Conservation (phyloP, 805 yeast genomes). For the Kluyveromyces aestuarii region DNA sequence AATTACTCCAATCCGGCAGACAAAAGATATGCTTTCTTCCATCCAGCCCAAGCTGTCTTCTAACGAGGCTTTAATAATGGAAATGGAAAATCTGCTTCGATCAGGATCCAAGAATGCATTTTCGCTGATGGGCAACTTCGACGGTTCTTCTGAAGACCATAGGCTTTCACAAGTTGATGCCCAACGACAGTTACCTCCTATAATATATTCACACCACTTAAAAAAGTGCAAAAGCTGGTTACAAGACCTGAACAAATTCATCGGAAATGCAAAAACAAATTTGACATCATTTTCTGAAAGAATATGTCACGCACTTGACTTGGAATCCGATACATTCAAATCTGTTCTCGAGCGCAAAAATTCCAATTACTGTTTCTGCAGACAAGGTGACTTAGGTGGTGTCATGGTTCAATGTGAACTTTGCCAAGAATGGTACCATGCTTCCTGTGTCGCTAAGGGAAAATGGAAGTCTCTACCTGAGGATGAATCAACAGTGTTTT, state of each 20-base stretch:
- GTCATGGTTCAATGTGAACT: conserved; percentile 63
- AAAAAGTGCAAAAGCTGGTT: conserved; percentile 5
- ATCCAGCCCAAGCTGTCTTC: conserved; percentile 7
- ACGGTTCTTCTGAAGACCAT: conserved; percentile 24
- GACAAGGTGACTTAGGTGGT: conserved; percentile 45
- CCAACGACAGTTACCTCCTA: conserved; percentile 8
- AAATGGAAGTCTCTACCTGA: conserved; percentile 22
- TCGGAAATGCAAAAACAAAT: conserved; percentile 5
- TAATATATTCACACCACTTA: conserved; percentile 10
- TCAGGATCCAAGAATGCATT: conserved; percentile 3
- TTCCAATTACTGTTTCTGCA: conserved; percentile 48
- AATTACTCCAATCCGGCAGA: background rate
- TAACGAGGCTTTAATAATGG: conserved; percentile 5
- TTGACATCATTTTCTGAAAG: conserved; percentile 1
- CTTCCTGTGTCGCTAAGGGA: conserved; percentile 41
- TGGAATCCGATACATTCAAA: conserved; percentile 27
- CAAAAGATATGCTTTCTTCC: conserved; percentile 2
- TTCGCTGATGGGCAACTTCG: conserved; percentile 10
- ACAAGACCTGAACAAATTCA: conserved; percentile 3
- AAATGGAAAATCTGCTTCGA: conserved; percentile 5
- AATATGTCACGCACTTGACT: conserved; percentile 29
- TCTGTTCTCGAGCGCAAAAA: conserved; percentile 22
- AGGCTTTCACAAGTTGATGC: conserved; percentile 28
- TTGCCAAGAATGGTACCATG: conserved; percentile 69
- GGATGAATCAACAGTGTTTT: conserved; percentile 32